These are phyloP conservation scores for Rhizophagus clarus DNA, from an alignment of 192 early-diverging fungal genomes.

Conservation along the genomic window DNA sequence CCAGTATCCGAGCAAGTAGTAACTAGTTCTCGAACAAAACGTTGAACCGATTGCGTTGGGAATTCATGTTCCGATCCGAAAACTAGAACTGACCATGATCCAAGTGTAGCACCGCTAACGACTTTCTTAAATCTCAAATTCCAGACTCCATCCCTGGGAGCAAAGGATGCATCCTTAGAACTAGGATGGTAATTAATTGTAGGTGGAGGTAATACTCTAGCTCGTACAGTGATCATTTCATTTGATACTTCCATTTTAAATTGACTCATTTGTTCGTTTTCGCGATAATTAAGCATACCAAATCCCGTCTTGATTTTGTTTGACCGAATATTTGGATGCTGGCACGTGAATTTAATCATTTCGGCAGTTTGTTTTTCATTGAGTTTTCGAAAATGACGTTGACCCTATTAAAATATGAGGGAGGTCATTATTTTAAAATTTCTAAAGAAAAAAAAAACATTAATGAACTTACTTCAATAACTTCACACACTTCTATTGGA, in stretches of 20 bases:
- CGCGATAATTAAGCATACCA: constrained; percentile 62
- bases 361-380: constrained; percentile 88
- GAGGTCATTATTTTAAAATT: constrained; percentile 29
- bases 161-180: constrained; percentile 50
- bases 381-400: constrained; percentile 81
- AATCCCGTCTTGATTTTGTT: constrained; percentile 80
- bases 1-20: constrained; percentile 74
- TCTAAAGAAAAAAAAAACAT: background rate
- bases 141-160: constrained; percentile 79
- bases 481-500: constrained; percentile 89
- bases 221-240: constrained; percentile 48
- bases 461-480: constrained; percentile 47
- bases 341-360: constrained; percentile 79
- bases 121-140: constrained; percentile 85
- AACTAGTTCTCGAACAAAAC: constrained; percentile 75
- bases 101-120: constrained; percentile 69
- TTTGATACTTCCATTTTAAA: constrained; percentile 73
- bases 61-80: constrained; percentile 65
- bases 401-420: constrained; percentile 79
- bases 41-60: constrained; percentile 46
- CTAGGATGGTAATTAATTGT: constrained; percentile 30
- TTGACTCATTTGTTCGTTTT: constrained; percentile 72
- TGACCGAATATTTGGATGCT: constrained; percentile 76
- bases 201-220: background rate
- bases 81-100: constrained; percentile 79